Base-by-base conservation (phyloP, 768 basidiomycete species). In the Lyophyllum atratum region DNA sequence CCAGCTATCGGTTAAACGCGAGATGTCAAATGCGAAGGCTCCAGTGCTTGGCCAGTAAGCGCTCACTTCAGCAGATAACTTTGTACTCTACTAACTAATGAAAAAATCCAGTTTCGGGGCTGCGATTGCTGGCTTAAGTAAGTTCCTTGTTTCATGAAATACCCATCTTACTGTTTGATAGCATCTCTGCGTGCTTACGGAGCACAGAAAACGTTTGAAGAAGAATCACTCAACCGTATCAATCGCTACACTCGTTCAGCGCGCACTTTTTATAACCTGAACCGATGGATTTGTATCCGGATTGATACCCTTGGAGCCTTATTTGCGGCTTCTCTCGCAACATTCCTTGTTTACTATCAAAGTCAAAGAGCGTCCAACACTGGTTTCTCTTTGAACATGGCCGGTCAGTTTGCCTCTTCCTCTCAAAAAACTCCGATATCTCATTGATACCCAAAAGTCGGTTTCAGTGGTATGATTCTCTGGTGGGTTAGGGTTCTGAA, bases 181-280 rank as follows among this genome's bases (percentile, higher is more conserved):
- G 81, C 70, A 19, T 80, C 86, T 8, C 84, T 91, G 54, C 78
- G 87, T 22, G 89, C 89, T 0, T 91, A 85, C 65, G 82, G 83
- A 4, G 84, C 82, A 6, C 78, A 87, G 69, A 68, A 73, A 25
- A 55, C 68, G 2, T 86, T 79, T 72, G 78, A 66, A 59, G 53
- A 56, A 37, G 75, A 81, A 58, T 78, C 80, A 6, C 66, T 80
- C 43, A 69, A 73, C 37, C 76, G 83, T 8, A 83, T 88, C 43
- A 82, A 90, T 65, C 72, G 74, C 21, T 87, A 81, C 55, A 73
- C 75, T 12, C 73, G 78, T 43, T 67, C 79, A 7, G 71, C 78
- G 6, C 65, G 80, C 19, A 74, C 76, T 1, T 82, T 81, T 64
- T 84, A 83, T 55, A 81, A 81, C 62, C 69, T 83, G n/a, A 82